Percentiles rank a stretch among this genome's conserved stretches.
Evolutionary conservation across 2,329 filamentous ascomycete species (phyloP).

Genomic region (Ophiostoma sp.): DNA sequence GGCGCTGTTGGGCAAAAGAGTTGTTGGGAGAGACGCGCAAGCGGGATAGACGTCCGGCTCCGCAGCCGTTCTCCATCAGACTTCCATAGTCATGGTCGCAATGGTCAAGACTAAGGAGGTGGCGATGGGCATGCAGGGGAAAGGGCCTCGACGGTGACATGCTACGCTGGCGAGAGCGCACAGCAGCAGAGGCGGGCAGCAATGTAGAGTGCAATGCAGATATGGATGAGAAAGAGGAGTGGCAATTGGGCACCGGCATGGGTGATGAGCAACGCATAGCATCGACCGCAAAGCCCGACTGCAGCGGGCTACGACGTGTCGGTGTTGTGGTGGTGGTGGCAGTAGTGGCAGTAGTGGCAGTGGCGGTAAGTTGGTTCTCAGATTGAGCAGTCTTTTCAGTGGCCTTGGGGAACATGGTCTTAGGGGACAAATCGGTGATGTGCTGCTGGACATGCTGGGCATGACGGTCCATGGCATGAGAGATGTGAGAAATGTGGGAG

Average conservation of each 20-base stretch:
- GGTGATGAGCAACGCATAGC: slow-evolving; percentile 11
- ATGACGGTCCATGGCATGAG: slow-evolving; percentile 10
- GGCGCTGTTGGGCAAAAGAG: not conserved
- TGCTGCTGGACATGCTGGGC: not conserved
- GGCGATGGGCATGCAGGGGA: slow-evolving; percentile 26
- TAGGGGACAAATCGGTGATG: not conserved
- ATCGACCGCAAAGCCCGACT: slow-evolving; percentile 19
- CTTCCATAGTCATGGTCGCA: not conserved
- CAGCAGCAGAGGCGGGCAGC: not conserved
- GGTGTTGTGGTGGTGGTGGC: not conserved
- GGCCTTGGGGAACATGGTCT: not conserved
- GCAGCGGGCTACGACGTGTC: slow-evolving; percentile 20
- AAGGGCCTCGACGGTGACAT: slow-evolving; percentile 31
- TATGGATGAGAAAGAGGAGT: not conserved
- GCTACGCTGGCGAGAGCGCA: slow-evolving; percentile 32
- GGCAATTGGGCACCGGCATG: not conserved
- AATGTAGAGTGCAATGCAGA: not conserved
- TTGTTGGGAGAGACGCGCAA: not conserved
- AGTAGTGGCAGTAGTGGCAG: not conserved
- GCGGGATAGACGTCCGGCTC: not conserved
- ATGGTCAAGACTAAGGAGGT: not conserved
- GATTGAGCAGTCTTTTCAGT: slow-evolving; percentile 1
- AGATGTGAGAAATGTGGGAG: too few relatives aligned
- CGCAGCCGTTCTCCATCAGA: not conserved
- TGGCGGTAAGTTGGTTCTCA: not conserved